Evolutionary conservation across 768 basidiomycete species (phyloP), one percentile per base, ranked within the genome.

Genomic region (Termitomyces sp.): DNA sequence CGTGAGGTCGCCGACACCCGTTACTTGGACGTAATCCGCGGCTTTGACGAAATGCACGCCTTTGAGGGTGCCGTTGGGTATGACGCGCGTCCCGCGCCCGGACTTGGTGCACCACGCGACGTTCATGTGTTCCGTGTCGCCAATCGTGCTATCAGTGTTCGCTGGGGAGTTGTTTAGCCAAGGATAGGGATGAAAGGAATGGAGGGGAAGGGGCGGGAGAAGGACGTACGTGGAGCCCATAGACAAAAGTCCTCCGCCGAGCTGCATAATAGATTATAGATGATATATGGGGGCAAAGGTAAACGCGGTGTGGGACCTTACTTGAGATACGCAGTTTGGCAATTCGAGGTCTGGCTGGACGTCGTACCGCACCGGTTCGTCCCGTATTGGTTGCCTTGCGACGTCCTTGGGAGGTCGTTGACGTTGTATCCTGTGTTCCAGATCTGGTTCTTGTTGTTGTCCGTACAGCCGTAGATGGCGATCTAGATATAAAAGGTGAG

Each of bases 41-140:
- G 89, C 88, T 68, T 76, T 77, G 65, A 90, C 79, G 66, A 85
- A 79, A 70, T 92, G 90, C 0, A 89, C 82, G 55, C 88, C 89
- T 24, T 74, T 72, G 44, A 93, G 73, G 9, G 87, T 76, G 22
- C 87, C 88, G 1, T 76, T 70, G 42, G 88, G 89, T 34, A 93
- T 91, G 57, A 83, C 71, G 52, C 92, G 88, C 0, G 89, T 81
- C 9, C 91, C 92, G 39, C 82, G 81, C 9, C 87, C 87, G 27
- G 79, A 78, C 68, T 88, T 85, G 34, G 85, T 85, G 77, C 90
- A 95, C 79, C 82, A 93, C 0, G 89, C 82, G 2, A 93, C 87
- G 58, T 81, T 84, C 53, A 81, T 71, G 37, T 79, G 81, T 67
- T 94, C 92, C 0, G 83, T 84, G 56, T 88, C 81, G 39, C 83